phyloP scores from a whole-genome alignment of 257 asterid species.

The Catharanthus roseus region DNA sequence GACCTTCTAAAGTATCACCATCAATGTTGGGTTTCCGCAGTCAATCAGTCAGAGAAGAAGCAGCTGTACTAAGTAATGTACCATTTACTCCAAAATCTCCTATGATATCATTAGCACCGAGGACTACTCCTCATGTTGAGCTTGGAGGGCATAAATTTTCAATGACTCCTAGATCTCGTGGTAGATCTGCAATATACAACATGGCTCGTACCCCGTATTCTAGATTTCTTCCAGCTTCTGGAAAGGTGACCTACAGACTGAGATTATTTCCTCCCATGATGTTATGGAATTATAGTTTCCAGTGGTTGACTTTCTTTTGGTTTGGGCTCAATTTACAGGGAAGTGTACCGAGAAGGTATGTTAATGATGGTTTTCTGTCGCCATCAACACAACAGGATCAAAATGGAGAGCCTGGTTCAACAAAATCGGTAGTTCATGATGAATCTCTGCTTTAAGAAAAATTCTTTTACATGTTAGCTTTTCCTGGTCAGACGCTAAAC shows the following conservation, averaged over 20 bases:
- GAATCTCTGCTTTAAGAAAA: constrained; percentile 6
- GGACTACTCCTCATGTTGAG: constrained; percentile 25
- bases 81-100: constrained; percentile 46
- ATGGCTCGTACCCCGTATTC: constrained; percentile 95
- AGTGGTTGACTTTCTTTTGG: constrained; percentile 1
- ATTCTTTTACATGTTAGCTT: neutral
- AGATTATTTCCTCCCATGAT: neutral
- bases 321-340: constrained; percentile 42
- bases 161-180: constrained; percentile 62
- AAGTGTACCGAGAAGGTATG: constrained; percentile 31
- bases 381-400: constrained; percentile 33
- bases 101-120: constrained; percentile 25
- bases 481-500: neutral
- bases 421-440: constrained; percentile 34
- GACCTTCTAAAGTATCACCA: constrained; percentile 62
- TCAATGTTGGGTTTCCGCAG: constrained; percentile 47
- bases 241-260: constrained; percentile 37
- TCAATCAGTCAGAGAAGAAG: constrained; percentile 44
- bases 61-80: constrained; percentile 29
- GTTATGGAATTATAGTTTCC: constrained; percentile 4
- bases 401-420: constrained; percentile 34
- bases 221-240: constrained; percentile 43
- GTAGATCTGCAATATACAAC: constrained; percentile 81
- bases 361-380: constrained; percentile 38
- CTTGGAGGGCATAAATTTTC: constrained; percentile 53